phyloP scores from a whole-genome alignment of 768 basidiomycete species.

The Leccinum subgranulosum region DNA sequence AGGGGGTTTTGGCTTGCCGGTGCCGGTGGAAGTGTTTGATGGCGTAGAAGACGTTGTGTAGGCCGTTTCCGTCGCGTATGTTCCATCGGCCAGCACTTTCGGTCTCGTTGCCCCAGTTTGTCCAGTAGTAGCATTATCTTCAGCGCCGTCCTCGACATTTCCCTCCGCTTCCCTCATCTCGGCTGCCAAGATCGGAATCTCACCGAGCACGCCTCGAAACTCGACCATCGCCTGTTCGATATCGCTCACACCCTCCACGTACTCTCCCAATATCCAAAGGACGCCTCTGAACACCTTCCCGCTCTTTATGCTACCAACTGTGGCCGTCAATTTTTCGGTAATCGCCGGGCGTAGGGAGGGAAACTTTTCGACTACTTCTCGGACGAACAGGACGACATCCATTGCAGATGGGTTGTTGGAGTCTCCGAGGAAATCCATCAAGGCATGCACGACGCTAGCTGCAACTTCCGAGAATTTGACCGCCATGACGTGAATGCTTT shows the following conservation, averaged over 20 bases:
- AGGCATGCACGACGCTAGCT: slow-evolving; percentile 87
- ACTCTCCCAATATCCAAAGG: slow-evolving; percentile 98
- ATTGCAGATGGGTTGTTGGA: slow-evolving; percentile 92
- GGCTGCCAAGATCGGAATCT: slow-evolving; percentile 94
- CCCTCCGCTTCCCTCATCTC: slow-evolving; percentile 75
- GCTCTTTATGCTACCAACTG: slow-evolving; percentile 85
- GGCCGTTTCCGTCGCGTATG: slow-evolving; percentile 95
- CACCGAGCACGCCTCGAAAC: slow-evolving; percentile 83
- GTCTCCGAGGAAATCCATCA: slow-evolving; percentile 94
- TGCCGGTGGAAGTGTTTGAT: slow-evolving; percentile 74
- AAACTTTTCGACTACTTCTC: slow-evolving; percentile 98
- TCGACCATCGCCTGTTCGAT: slow-evolving; percentile 74
- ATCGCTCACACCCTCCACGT: slow-evolving; percentile 64
- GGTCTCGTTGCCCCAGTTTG: slow-evolving; percentile 51
- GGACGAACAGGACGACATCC: slow-evolving; percentile 88
- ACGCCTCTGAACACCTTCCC: slow-evolving; percentile 97
- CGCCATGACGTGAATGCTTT: slow-evolving; percentile 94
- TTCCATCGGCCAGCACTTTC: slow-evolving; percentile 90
- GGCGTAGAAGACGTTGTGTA: slow-evolving; percentile 57
- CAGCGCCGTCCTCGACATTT: slow-evolving; percentile 46
- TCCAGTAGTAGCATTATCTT: slow-evolving; percentile 35
- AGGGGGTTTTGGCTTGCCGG: slow-evolving; percentile 90
- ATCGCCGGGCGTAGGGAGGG: slow-evolving; percentile 79
- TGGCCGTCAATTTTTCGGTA: slow-evolving; percentile 77
- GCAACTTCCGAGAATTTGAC: slow-evolving; percentile 97